These are phyloP conservation scores for Durio zibethinus DNA, from an alignment of 345 rosid species.

Conservation along the genomic window DNA sequence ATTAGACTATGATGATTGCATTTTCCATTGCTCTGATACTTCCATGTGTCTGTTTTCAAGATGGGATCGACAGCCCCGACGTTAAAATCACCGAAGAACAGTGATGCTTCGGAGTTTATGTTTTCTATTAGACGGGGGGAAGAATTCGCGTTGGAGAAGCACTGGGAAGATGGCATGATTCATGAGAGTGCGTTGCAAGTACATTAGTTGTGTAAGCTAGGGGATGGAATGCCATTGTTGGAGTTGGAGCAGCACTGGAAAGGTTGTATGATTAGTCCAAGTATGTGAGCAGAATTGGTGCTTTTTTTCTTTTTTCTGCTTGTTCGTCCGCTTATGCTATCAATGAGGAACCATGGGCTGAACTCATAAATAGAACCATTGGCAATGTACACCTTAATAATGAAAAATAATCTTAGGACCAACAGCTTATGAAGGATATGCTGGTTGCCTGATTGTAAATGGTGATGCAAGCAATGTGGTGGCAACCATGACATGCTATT, in stretches of 20 bases:
- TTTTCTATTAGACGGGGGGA: slow-evolving; percentile 63
- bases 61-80: slow-evolving; percentile 93
- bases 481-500: neutral
- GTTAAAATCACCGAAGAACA: slow-evolving; percentile 30
- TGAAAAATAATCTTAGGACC: neutral
- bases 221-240: neutral
- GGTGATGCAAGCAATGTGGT: neutral
- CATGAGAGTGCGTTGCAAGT: no score
- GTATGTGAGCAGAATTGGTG: neutral
- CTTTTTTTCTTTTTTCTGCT: neutral
- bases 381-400: neutral
- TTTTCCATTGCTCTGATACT: neutral
- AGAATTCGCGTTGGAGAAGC: slow-evolving; percentile 77
- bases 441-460: neutral
- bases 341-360: neutral
- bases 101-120: slow-evolving; percentile 46
- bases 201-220: neutral
- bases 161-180: slow-evolving; percentile 63
- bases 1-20: neutral
- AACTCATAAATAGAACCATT: neutral
- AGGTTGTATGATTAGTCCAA: neutral
- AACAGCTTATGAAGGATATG: neutral
- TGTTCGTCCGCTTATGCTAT: neutral
- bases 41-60: slow-evolving; percentile 78
- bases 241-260: neutral